Conservation (phyloP, 2,329 filamentous ascomycete genomes). For the Cryphonectria radicalis region DNA sequence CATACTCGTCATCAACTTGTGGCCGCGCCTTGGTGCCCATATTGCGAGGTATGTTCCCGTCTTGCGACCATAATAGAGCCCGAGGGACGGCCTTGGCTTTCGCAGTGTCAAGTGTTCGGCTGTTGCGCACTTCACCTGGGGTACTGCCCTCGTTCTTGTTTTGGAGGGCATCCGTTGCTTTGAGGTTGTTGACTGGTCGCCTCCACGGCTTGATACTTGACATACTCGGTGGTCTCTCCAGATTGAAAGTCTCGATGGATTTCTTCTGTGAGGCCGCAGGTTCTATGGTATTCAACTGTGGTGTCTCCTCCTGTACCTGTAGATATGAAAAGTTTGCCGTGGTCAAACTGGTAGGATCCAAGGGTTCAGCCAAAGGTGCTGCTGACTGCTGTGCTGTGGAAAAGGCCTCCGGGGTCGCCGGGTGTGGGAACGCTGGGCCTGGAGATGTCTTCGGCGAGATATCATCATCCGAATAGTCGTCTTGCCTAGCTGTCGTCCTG, state of each 20-base stretch:
- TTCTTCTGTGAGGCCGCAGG: background rate
- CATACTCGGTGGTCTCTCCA: background rate
- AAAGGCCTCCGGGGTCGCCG: background rate
- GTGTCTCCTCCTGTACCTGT: background rate
- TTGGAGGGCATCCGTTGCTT: background rate
- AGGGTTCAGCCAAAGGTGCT: background rate
- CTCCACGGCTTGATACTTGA: background rate
- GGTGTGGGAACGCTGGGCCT: background rate
- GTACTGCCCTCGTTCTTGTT: background rate
- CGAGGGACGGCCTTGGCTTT: background rate
- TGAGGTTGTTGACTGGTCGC: background rate
- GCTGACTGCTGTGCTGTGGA: background rate
- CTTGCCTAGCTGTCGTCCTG: background rate
- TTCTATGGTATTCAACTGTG: background rate
- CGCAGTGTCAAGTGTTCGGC: background rate
- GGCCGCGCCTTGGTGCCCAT: background rate
- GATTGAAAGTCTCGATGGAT: background rate
- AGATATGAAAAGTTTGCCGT: background rate
- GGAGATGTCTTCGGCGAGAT: conserved; percentile 12
- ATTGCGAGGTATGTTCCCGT: background rate
- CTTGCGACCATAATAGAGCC: background rate
- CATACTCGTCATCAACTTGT: background rate
- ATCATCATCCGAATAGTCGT: conserved; percentile 1
- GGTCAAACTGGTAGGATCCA: background rate
- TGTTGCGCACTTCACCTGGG: background rate